Conservation (phyloP, 2,329 filamentous ascomycete species). For the Cordyceps fumosorosea region DNA sequence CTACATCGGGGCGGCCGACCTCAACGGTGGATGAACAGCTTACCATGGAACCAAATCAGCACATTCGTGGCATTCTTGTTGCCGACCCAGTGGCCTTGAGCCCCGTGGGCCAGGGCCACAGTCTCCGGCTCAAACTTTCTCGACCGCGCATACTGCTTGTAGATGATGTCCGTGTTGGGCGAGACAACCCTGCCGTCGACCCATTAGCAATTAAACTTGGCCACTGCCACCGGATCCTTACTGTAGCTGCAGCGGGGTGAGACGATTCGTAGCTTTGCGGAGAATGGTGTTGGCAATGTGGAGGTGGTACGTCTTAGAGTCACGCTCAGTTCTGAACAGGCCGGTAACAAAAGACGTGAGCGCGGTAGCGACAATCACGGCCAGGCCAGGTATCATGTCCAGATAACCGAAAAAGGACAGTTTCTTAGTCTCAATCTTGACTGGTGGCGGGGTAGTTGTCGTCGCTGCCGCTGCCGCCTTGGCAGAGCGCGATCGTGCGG, state of each 20-base stretch:
- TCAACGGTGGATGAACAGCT: neutral
- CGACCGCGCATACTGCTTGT: conserved; percentile 16
- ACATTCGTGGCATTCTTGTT: conserved; percentile 18
- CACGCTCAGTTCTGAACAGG: conserved; percentile 13
- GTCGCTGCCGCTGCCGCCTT: neutral
- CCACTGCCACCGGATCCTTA: neutral
- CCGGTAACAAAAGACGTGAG: conserved; percentile 15
- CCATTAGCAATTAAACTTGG: neutral
- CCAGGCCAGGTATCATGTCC: conserved; percentile 17
- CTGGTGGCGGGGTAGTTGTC: neutral
- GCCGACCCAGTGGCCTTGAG: conserved; percentile 19
- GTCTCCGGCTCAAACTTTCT: conserved; percentile 14
- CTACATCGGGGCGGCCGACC: neutral
- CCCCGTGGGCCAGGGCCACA: conserved; percentile 17
- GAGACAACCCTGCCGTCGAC: conserved; percentile 14
- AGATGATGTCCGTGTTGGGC: conserved; percentile 16
- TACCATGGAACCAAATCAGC: conserved; percentile 21
- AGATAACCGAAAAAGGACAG: conserved; percentile 14
- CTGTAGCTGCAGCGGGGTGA: conserved; percentile 18
- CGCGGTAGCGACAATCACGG: conserved; percentile 12
- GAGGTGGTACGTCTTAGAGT: conserved; percentile 17
- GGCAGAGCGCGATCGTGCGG: neutral
- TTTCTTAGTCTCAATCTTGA: conserved; percentile 8
- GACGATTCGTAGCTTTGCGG: conserved; percentile 16
- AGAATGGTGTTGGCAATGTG: conserved; percentile 19